Conservation (phyloP, 2,329 filamentous ascomycete genomes). For the Fusarium transvaalense region DNA sequence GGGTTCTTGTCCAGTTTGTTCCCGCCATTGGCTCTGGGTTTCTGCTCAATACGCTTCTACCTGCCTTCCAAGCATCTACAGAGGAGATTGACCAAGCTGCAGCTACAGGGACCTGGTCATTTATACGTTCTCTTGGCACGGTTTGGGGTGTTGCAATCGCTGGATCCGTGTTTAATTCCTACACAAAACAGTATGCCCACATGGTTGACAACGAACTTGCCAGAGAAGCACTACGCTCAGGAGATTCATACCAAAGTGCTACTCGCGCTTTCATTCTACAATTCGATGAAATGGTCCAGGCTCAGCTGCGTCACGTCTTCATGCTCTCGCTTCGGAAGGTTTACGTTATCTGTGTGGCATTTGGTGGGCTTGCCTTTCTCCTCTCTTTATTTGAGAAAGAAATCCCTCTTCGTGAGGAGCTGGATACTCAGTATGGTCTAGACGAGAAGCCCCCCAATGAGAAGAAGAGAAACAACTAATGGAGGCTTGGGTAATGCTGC, state of each 20-base stretch:
- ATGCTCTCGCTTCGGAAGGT: conserved; percentile 42
- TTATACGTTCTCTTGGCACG: conserved; percentile 59
- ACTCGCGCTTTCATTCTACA: conserved; percentile 44
- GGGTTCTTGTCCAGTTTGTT: conserved; percentile 57
- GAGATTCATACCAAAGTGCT: conserved; percentile 48
- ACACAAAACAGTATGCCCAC: conserved; percentile 38
- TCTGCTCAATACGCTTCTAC: conserved; percentile 57
- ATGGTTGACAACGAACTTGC: conserved; percentile 39
- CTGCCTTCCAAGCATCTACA: conserved; percentile 57
- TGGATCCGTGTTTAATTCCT: conserved; percentile 56
- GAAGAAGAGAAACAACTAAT: too few species aligned
- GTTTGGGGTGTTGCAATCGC: conserved; percentile 62
- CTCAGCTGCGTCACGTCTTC: conserved; percentile 47
- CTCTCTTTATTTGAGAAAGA: conserved; percentile 47
- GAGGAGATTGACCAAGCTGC: conserved; percentile 53
- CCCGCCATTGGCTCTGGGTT: conserved; percentile 58
- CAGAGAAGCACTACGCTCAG: conserved; percentile 34
- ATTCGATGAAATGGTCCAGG: conserved; percentile 32
- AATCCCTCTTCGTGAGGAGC: conserved; percentile 43
- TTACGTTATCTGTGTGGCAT: conserved; percentile 41
- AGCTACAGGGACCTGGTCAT: conserved; percentile 56
- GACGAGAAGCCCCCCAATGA: background rate
- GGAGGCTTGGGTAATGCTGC: too few species aligned
- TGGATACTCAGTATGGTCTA: conserved; percentile 47
- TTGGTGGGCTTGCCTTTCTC: conserved; percentile 40